Base-by-base conservation (phyloP, 306 rosid species). In the Senna siamea region DNA sequence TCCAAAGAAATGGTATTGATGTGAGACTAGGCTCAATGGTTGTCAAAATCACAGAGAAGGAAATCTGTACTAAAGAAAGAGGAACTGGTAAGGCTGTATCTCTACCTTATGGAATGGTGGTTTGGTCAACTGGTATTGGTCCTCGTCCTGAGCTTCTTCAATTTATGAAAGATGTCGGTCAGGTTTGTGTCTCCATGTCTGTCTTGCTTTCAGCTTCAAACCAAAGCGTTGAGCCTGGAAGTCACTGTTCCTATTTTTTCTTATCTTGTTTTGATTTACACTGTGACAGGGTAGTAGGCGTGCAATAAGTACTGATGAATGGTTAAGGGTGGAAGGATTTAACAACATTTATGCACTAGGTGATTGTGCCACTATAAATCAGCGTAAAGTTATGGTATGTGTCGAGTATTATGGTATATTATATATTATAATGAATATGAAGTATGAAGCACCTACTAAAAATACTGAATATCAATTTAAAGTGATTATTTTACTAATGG, bases 51-150 rank as follows among this genome's bases (percentile, higher is more conserved):
- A 22, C 89, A 38, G 93, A 89, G 19, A 89, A 84, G 4, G 96
- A 94, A 54, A 94, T 94, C 50, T 62, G 86, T 17, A 85, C 96
- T 28, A 91, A 94, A 76, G 96, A 94, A 4, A 81, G 91, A 63
- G 69, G 66, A 57, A 74, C 75, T 46, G 88, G 95, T 71, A 47
- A 85, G 23, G 62, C 80, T 70, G 72, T 41, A 53, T 62, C 79
- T 63, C 17, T 79, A 15, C 97, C 98, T 47, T 93, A 89, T 57
- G 98, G 98, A 76, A 91, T 94, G 98, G 92, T 86, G 56, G 96
- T 94, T 32, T 94, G 97, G 98, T 91, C 97, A 43, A 92, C 98
- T 10, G 98, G 98, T 23, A 84, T 91, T 2, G 98, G 97, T 65
- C 79, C 89, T 40, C 97, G 97, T 69, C 93, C 96, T 83, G 75